A percentile compares a stretch with the other conserved stretches of the same genome.
These are phyloP conservation scores for Mercurialis annua DNA, from an alignment of 345 rosid genomes.

Conservation along the genomic window DNA sequence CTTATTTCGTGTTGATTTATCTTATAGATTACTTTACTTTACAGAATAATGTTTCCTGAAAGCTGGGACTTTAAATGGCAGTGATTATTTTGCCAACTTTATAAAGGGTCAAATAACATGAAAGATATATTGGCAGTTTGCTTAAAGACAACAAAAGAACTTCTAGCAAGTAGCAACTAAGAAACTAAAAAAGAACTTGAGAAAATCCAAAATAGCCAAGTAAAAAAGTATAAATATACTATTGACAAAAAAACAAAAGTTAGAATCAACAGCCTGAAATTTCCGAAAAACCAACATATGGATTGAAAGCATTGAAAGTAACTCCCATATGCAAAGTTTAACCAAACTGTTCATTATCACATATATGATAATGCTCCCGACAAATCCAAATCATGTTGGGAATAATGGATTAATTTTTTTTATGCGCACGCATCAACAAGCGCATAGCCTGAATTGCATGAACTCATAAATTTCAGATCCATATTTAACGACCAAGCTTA, in stretches of 20 bases:
- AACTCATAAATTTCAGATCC: constrained; percentile 5
- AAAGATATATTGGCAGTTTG: neutral
- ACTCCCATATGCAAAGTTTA: neutral
- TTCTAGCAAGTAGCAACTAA: neutral
- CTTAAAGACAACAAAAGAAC: neutral
- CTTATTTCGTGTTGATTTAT: neutral
- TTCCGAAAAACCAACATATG: neutral
- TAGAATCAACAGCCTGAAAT: neutral
- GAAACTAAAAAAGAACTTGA: neutral
- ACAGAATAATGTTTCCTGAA: neutral
- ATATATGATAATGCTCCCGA: neutral
- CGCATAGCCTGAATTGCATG: neutral
- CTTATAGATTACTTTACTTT: neutral
- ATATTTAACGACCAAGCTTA: neutral
- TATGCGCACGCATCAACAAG: no score
- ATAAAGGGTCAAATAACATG: neutral
- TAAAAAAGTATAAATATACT: neutral
- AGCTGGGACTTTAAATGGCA: neutral
- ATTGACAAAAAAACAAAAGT: neutral
- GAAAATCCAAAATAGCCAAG: neutral
- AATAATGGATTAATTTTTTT: neutral
- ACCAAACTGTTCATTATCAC: neutral
- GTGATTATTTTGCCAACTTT: neutral
- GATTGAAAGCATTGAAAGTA: neutral
- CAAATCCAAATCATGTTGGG: neutral